These are phyloP conservation scores for Hanseniaspora taiwanica DNA, from an alignment of 805 yeast genomes.

Conservation along the genomic window DNA sequence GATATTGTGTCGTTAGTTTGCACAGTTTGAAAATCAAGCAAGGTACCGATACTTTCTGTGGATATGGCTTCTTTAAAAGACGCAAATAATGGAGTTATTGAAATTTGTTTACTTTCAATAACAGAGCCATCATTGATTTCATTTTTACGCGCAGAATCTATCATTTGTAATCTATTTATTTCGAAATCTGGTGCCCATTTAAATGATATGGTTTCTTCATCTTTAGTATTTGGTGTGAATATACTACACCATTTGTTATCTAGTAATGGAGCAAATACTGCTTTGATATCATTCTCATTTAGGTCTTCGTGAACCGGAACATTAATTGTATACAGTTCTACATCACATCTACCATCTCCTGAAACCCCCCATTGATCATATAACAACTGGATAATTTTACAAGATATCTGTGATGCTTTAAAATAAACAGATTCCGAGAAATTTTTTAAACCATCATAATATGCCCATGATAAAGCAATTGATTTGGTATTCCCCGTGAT, in stretches of 20 bases:
- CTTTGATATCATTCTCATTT: slow-evolving; percentile 41
- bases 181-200: slow-evolving; percentile 79
- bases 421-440: slow-evolving; percentile 38
- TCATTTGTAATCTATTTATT: slow-evolving; percentile 19
- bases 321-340: slow-evolving; percentile 73
- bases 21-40: not conserved
- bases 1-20: slow-evolving; percentile 4
- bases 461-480: slow-evolving; percentile 82
- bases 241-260: slow-evolving; percentile 70
- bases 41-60: not conserved
- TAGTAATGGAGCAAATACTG: slow-evolving; percentile 64
- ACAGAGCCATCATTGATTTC: slow-evolving; percentile 58
- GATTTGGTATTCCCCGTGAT: slow-evolving; percentile 49
- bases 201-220: slow-evolving; percentile 36
- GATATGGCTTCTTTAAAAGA: slow-evolving; percentile 29
- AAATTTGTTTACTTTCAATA: slow-evolving; percentile 47
- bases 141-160: slow-evolving; percentile 18
- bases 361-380: slow-evolving; percentile 42
- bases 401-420: slow-evolving; percentile 57
- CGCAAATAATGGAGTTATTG: slow-evolving; percentile 64
- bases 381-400: slow-evolving; percentile 48
- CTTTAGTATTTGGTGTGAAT: too few species aligned
- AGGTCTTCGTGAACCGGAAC: slow-evolving; percentile 51
- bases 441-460: slow-evolving; percentile 33
- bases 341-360: slow-evolving; percentile 14